phyloP scores from a whole-genome alignment of 345 rosid species.

The Corchorus olitorius region DNA sequence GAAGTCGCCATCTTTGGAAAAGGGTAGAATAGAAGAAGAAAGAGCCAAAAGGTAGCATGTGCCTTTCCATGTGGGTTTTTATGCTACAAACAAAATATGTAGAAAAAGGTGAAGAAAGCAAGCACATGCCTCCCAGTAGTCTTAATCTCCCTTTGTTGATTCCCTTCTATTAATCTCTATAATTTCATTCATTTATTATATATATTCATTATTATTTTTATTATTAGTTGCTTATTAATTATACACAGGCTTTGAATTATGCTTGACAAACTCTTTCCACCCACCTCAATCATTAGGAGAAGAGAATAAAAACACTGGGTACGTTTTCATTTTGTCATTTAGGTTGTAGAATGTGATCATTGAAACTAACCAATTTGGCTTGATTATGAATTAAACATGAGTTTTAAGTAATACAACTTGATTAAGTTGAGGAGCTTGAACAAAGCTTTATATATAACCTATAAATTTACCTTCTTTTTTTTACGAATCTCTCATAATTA shows the following conservation, averaged over 20 bases:
- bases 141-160: background rate
- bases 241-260: background rate
- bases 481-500: too few species aligned
- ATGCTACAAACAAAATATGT: background rate
- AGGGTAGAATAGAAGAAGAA: background rate
- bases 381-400: too few species aligned
- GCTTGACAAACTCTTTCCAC: slow-evolving; percentile 12
- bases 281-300: slow-evolving; percentile 11
- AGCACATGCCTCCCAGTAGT: background rate
- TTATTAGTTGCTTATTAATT: background rate
- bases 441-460: too few species aligned
- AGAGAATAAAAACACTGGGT: too few species aligned
- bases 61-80: slow-evolving; percentile 6
- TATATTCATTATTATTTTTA: background rate
- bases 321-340: too few species aligned
- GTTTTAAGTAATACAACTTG: too few species aligned
- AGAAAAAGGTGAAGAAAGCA: slow-evolving; percentile 1
- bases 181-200: background rate
- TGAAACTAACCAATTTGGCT: too few species aligned
- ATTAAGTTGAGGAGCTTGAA: too few species aligned
- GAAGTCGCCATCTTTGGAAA: background rate
- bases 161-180: too few species aligned
- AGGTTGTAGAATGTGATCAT: background rate
- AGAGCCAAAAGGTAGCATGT: background rate
- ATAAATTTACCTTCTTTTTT: too few species aligned